Evolutionary conservation across 192 early-diverging fungal species (phyloP).

Genomic region (Coemansia umbellata): DNA sequence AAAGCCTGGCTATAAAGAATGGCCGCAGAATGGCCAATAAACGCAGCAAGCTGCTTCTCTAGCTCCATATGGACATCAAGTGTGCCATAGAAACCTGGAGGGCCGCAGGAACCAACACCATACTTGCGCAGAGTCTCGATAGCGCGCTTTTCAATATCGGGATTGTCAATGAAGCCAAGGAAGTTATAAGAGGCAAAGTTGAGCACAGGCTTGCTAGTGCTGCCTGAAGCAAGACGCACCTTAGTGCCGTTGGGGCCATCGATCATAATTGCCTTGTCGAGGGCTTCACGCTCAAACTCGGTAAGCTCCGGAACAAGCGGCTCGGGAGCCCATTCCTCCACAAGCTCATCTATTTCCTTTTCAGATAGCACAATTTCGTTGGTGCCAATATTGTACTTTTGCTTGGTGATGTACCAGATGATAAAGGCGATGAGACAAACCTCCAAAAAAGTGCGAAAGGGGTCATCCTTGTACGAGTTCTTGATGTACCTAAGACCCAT

Average conservation of each 20-base stretch:
- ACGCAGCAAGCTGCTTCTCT: slow-evolving; percentile 79
- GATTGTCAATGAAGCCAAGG: slow-evolving; percentile 72
- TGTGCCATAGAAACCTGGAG: slow-evolving; percentile 93
- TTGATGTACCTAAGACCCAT: slow-evolving; percentile 78
- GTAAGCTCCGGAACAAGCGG: slow-evolving; percentile 78
- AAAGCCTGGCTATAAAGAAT: slow-evolving; percentile 97
- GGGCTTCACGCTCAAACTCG: slow-evolving; percentile 63
- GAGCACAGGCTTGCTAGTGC: slow-evolving; percentile 37
- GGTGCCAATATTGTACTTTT: slow-evolving; percentile 73
- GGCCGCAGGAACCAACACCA: slow-evolving; percentile 94
- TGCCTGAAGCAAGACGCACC: slow-evolving; percentile 41
- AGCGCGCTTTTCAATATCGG: slow-evolving; percentile 76
- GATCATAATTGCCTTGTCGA: slow-evolving; percentile 76
- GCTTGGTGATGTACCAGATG: slow-evolving; percentile 81
- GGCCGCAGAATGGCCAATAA: slow-evolving; percentile 77
- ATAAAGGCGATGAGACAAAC: slow-evolving; percentile 79
- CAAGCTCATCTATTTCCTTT: slow-evolving; percentile 93
- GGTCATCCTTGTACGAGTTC: slow-evolving; percentile 92
- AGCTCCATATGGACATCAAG: slow-evolving; percentile 94
- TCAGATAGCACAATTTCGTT: slow-evolving; percentile 76
- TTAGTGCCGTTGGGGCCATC: slow-evolving; percentile 55
- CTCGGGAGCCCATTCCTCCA: slow-evolving; percentile 95
- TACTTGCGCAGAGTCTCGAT: slow-evolving; percentile 83
- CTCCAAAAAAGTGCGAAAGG: slow-evolving; percentile 82
- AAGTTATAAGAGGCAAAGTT: slow-evolving; percentile 91